These are phyloP conservation scores for Diaporthe citri DNA, from an alignment of 2,329 filamentous ascomycete species.

Conservation along the genomic window DNA sequence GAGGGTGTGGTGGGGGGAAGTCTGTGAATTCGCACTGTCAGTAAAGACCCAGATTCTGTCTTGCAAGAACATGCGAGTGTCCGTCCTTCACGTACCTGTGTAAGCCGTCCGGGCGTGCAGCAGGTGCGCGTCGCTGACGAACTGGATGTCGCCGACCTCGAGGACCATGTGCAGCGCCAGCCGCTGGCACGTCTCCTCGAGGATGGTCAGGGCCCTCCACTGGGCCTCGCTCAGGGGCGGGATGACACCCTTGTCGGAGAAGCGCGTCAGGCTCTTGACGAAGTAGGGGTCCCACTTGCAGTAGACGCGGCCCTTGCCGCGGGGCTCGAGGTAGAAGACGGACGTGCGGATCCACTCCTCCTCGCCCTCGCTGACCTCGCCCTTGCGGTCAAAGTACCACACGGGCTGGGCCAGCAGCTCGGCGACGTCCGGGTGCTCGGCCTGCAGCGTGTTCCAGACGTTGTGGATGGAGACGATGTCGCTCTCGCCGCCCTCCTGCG, in stretches of 20 bases:
- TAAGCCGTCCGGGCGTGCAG: slow-evolving; percentile 87
- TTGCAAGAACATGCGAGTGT: not conserved
- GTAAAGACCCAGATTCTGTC: not conserved
- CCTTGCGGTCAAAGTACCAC: slow-evolving; percentile 95
- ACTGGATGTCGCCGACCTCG: slow-evolving; percentile 90
- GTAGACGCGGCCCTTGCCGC: slow-evolving; percentile 75
- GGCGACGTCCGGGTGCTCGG: slow-evolving; percentile 82
- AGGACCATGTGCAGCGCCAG: slow-evolving; percentile 87
- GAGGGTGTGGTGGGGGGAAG: slow-evolving; percentile 73
- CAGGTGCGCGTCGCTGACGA: slow-evolving; percentile 83
- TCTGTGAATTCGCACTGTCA: slow-evolving; percentile 48
- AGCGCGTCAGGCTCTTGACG: slow-evolving; percentile 79
- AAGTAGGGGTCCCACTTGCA: slow-evolving; percentile 95
- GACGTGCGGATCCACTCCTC: slow-evolving; percentile 79
- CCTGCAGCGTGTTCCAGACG: slow-evolving; percentile 85
- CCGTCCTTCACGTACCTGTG: slow-evolving; percentile 71
- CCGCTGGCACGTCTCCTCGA: slow-evolving; percentile 81
- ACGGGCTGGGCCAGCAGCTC: slow-evolving; percentile 80
- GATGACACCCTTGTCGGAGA: slow-evolving; percentile 73
- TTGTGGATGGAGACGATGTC: slow-evolving; percentile 84
- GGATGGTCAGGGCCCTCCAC: slow-evolving; percentile 73
- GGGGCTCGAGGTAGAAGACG: slow-evolving; percentile 82
- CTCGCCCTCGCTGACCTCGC: slow-evolving; percentile 80
- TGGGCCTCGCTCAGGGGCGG: slow-evolving; percentile 79
- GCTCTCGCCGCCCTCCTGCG: slow-evolving; percentile 84